phyloP scores from a whole-genome alignment of 1,284 basidiomycete genomes.

The Ustilago hordei region DNA sequence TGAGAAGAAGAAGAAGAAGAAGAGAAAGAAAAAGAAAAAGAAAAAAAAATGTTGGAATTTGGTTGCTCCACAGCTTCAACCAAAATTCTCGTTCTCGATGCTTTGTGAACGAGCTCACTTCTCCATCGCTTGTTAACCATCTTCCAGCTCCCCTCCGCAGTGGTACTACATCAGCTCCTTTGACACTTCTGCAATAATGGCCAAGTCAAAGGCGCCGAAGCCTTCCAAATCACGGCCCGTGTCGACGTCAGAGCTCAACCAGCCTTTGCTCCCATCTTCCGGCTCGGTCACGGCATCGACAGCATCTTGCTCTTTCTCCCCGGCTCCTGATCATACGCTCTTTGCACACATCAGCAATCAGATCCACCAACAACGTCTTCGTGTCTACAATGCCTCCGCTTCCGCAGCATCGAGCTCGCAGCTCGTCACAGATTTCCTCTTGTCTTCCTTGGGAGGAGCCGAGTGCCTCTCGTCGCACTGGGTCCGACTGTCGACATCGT shows the following conservation, averaged over 20 bases:
- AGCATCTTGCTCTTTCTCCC: constrained; percentile 70
- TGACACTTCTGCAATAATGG: constrained; percentile 33
- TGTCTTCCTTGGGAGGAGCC: constrained; percentile 46
- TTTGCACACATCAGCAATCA: constrained; percentile 79
- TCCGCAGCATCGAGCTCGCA: constrained; percentile 75
- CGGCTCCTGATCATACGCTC: constrained; percentile 75
- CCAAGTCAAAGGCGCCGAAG: constrained; percentile 59
- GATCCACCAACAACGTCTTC: constrained; percentile 80
- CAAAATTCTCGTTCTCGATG: constrained; percentile 5
- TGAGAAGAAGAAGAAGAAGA: constrained; percentile 6
- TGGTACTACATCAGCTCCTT: not conserved
- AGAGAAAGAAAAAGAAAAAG: constrained; percentile 28
- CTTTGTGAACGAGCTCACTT: not conserved
- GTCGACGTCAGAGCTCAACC: constrained; percentile 75
- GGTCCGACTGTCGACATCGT: constrained; percentile 33
- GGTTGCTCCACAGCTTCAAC: constrained; percentile 26
- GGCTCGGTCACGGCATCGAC: constrained; percentile 69
- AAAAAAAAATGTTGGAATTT: constrained; percentile 29
- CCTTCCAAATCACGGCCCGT: constrained; percentile 57
- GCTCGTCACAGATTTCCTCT: constrained; percentile 72
- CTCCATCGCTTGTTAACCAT: not conserved
- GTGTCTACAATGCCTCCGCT: constrained; percentile 76
- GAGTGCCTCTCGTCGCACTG: constrained; percentile 47
- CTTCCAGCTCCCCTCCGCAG: not conserved
- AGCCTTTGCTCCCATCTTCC: constrained; percentile 72